Evolutionary conservation across 345 rosid genomes (phyloP), one percentile per base, ranked within the genome.

Genomic region (Eucalyptus viminalis): DNA sequence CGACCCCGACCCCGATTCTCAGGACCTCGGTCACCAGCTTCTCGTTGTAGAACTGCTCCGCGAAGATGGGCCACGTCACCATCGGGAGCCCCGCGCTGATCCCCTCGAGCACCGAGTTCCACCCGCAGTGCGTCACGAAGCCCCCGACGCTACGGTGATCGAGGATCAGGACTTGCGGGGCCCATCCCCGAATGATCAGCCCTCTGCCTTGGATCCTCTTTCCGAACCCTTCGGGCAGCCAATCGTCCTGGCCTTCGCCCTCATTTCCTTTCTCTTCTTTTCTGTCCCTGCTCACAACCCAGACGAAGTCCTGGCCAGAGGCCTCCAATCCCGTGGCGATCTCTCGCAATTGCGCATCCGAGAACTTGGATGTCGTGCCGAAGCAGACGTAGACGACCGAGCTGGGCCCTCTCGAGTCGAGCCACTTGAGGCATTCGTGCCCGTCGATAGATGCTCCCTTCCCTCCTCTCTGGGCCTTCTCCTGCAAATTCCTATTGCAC

Each of bases 51-150:
- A 95, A 93, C 89, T 95, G 96, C 85, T 94, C 94, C 0, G 94
- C 96, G 1, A 45, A 87, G 65, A 91, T 49, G 1, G 96, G 95
- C 94, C 96, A 95, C 4, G 94, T 92, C 19, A 93, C 93, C 95
- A 94, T 92, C 5, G 97, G 95, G 17, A 96, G 76, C 34, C 97
- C 95, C 1, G 93, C 95, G 8, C 92, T 67, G 6, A 95, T 88
- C 4, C 91, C 95, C 87, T 96, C 96, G 10, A 96, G 87, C 49
- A 91, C 89, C 14, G 95, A 95, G 92, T 96, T 96, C 97, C 95
- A 94, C 3, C 95, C 95, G 5, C 96, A 95, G 5, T 94, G 96
- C 14, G 95, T 94, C 90, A 95, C 90, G 62, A 96, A 94, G 43
- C 92, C 96, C 16, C 95, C 96, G 8, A 92, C 88, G 3, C 95